Evolutionary conservation across 306 rosid species (phyloP), one percentile per base, ranked within the genome.

Genomic region (Echinosophora koreensis): DNA sequence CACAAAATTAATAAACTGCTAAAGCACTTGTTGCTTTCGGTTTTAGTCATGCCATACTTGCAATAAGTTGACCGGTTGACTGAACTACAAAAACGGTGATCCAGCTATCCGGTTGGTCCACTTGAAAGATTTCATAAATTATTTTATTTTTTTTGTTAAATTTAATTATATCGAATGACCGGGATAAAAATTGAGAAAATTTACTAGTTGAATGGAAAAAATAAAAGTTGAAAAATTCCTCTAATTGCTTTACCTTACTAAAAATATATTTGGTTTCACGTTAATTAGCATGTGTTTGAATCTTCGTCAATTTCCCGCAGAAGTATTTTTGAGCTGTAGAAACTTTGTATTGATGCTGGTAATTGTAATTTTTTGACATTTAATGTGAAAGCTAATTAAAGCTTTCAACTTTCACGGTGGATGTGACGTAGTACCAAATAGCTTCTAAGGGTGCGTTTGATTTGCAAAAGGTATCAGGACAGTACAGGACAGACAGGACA

Each of bases 41-140:
- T 78, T 78, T 76, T 52, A 34, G 62, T 49, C 51, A 12, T 66
- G 35, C 4, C 37, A 35, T 71, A 37, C 51, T 6, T 70, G 55
- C 5, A 0, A 35, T 71, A 54, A 37, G 14, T 71, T 71, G n/a
- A 71, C 76, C 7, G 5, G 6, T 52, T 52, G 51, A 9, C 2
- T 52, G 10, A 4, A 47, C 14, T 12, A 16, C 16, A 13, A 17
- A 54, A 70, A 32, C 37, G 37, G 22, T 17, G 65, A 71, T 71
- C 38, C n/a, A 4, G 34, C 28, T 61, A 51, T 2, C 1, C 55
- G 8, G 52, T 18, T 6, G 65, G 65, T 71, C 52, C 66, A 55
- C 22, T 54, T 12, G 14, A 50, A n/a, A 2, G 39, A 54, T 47
- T 54, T 5, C 3, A n/a, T 49, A 46, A n/a, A n/a, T n/a, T n/a